Conservation (phyloP, 495 filamentous ascomycete genomes). For the Lindgomyces ingoldianus region DNA sequence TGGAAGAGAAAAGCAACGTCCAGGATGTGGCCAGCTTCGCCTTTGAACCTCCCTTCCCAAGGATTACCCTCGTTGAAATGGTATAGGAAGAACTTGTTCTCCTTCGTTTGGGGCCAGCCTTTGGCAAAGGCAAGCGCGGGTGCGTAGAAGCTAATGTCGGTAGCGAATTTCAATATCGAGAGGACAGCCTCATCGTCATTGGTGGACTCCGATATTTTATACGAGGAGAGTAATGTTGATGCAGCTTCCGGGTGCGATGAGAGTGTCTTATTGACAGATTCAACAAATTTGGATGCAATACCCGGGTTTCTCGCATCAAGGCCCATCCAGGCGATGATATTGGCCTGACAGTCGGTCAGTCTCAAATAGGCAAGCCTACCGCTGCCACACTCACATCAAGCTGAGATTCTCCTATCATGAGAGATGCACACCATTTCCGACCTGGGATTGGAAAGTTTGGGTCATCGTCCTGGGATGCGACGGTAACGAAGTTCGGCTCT, state of each 20-base stretch:
- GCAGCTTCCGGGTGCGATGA: constrained; percentile 14
- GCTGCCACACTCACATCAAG: constrained; percentile 23
- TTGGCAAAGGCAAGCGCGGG: constrained; percentile 31
- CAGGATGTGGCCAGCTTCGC: constrained; percentile 50
- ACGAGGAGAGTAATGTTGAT: constrained; percentile 12
- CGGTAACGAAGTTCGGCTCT: constrained; percentile 34
- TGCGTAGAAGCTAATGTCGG: constrained; percentile 33
- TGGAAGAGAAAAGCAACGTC: constrained; percentile 53
- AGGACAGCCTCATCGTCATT: constrained; percentile 26
- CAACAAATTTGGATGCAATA: constrained; percentile 39
- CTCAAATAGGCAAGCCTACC: not conserved
- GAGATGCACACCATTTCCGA: constrained; percentile 40
- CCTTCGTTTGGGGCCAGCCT: constrained; percentile 25
- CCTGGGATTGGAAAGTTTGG: constrained; percentile 27
- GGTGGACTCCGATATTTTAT: constrained; percentile 22
- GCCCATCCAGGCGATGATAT: constrained; percentile 28
- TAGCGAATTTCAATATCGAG: constrained; percentile 27
- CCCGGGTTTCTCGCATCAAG: constrained; percentile 26
- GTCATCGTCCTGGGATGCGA: constrained; percentile 25
- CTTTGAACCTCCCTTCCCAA: constrained; percentile 53
- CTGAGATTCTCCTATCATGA: constrained; percentile 34
- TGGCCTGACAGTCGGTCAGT: constrained; percentile 22
- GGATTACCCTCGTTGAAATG: constrained; percentile 55
- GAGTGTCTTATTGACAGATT: constrained; percentile 22
- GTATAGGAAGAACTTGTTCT: constrained; percentile 48